These are phyloP conservation scores for Phytophthora syringae DNA, from an alignment of 352 stramenopile genomes.

Conservation along the genomic window DNA sequence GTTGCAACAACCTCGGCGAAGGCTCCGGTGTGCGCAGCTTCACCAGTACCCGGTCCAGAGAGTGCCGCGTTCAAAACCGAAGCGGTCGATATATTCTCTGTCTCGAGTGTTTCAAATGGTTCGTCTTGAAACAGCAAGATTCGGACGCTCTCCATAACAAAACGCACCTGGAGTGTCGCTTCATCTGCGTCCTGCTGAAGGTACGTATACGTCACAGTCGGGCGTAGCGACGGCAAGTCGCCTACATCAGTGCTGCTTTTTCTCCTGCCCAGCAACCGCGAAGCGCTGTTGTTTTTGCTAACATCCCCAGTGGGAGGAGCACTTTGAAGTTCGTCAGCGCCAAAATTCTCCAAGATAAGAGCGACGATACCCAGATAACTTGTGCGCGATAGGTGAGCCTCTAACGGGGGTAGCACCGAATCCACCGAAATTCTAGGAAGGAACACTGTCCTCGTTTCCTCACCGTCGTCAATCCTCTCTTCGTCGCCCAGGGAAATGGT, in stretches of 20 bases:
- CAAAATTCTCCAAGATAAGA: constrained; percentile 77
- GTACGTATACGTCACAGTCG: constrained; percentile 76
- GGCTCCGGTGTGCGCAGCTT: neutral
- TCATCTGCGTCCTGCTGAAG: constrained; percentile 69
- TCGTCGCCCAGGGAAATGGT: constrained; percentile 45
- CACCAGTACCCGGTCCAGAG: neutral
- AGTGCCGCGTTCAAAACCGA: constrained; percentile 22
- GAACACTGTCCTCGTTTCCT: constrained; percentile 23
- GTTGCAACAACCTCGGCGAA: constrained; percentile 42
- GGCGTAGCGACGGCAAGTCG: constrained; percentile 47
- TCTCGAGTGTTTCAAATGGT: neutral
- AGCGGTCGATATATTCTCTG: constrained; percentile 7
- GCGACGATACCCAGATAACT: constrained; percentile 73
- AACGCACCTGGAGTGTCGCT: constrained; percentile 68
- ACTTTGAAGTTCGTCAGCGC: constrained; percentile 61
- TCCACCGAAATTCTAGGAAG: constrained; percentile 76
- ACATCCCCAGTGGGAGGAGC: constrained; percentile 7
- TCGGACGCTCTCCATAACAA: constrained; percentile 62
- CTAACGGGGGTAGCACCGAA: constrained; percentile 39
- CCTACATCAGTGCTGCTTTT: constrained; percentile 21
- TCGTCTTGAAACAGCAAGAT: constrained; percentile 57
- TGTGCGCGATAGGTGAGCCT: constrained; percentile 42
- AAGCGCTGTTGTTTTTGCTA: constrained; percentile 5
- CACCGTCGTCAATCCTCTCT: constrained; percentile 10
- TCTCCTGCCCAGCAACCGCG: constrained; percentile 1